Base-by-base conservation (phyloP, 495 filamentous ascomycete species). In the Penicillium malachiteum region DNA sequence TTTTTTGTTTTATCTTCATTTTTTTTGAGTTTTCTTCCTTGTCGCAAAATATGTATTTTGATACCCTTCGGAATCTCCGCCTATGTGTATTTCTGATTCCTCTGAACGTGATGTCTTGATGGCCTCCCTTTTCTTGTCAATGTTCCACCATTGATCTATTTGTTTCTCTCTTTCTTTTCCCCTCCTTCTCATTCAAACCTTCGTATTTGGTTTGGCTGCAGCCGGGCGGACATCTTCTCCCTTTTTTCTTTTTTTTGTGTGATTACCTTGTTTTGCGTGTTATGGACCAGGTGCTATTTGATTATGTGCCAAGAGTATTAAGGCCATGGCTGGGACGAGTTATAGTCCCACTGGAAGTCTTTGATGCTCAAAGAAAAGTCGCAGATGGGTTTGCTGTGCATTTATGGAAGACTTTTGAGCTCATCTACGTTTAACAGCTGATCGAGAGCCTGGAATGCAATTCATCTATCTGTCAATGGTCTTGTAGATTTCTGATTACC, bases 31-130 rank as follows among this genome's bases (percentile, higher is more conserved):
- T 63, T 59, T 45, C 59, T 59, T 42, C 35, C 61, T 60, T 69
- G 60, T 68, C 52, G 66, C 67, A 67, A 69, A 68, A 65, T 58
- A 55, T 64, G 58, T 59, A 62, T 60, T 68, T 78, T 78, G 75
- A 78, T 78, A 78, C 75, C 75, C 75, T 76, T 76, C 66, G 71
- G 69, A 46, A 70, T 70, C 64, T 64, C 65, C 63, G 67, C 68
- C 72, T 67, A 61, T 68, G 66, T 71, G 64, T 69, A 63, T 62
- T 72, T 73, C 57, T 54, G 52, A 53, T 58, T 58, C 45, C 50
- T 50, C 58, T 50, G 72, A 69, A 71, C 67, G 69, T 75, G 70
- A 74, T 63, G 74, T 76, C 70, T 75, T 75, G 65, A 77, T 75
- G 75, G 66, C 64, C 60, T 63, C 59, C 66, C 49, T 52, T 62